Conservation (phyloP, 805 yeast species). For the Kluyveromyces aestuarii region DNA sequence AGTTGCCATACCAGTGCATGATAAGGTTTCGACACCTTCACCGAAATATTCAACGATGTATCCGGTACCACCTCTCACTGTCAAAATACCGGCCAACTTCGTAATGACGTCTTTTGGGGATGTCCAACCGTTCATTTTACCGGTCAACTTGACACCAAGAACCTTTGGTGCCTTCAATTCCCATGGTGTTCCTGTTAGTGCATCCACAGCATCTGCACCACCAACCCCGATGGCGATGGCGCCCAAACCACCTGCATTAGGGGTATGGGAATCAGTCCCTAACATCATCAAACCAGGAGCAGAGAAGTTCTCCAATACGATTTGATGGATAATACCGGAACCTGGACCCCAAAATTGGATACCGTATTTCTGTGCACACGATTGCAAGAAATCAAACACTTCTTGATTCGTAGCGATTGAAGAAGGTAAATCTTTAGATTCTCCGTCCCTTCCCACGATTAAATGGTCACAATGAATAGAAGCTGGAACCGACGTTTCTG, state of each 20-base stretch:
- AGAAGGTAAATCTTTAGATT: conserved; percentile 66
- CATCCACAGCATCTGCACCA: conserved; percentile 99
- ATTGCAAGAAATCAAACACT: conserved; percentile 88
- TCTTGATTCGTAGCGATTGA: conserved; percentile 86
- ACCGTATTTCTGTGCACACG: conserved; percentile 91
- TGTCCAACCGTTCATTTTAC: conserved; percentile 85
- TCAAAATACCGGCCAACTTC: conserved; percentile 80
- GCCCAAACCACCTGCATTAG: conserved; percentile 98
- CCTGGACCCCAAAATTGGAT: conserved; percentile 99
- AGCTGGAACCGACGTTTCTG: conserved; percentile 82
- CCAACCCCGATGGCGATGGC: conserved; percentile 99
- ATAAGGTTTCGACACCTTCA: conserved; percentile 78
- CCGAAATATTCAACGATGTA: conserved; percentile 95
- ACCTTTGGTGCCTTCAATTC: conserved; percentile 96
- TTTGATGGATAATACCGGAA: conserved; percentile 97
- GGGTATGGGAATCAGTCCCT: conserved; percentile 98
- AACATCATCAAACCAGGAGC: conserved; percentile 96
- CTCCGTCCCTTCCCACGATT: conserved; percentile 94
- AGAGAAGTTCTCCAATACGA: conserved; percentile 91
- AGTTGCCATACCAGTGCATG: conserved; percentile 99
- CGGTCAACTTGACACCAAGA: conserved; percentile 89
- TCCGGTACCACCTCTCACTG: conserved; percentile 98
- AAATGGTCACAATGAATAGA: conserved; percentile 97
- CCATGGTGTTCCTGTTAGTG: conserved; percentile 95
- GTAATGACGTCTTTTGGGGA: conserved; percentile 96